These are phyloP conservation scores for Zanthoxylum bungeanum DNA, from an alignment of 345 rosid species.

Conservation along the genomic window DNA sequence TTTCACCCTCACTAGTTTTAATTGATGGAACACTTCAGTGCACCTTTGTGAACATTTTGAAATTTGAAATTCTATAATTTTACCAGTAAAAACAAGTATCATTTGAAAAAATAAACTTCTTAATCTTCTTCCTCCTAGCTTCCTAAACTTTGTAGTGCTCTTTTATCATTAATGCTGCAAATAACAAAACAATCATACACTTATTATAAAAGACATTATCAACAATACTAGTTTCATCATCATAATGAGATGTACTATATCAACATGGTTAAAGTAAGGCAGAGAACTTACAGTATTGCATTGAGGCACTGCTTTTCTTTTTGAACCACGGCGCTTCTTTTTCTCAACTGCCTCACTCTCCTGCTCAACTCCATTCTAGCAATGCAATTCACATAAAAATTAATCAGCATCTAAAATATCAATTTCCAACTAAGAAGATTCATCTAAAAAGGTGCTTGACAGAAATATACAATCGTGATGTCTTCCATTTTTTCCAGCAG, in stretches of 20 bases:
- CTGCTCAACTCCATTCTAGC: conserved; percentile 56
- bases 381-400: conserved; percentile 16
- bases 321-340: conserved; percentile 62
- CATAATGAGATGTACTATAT: neutral
- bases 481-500: conserved; percentile 90
- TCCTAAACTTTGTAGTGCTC: neutral
- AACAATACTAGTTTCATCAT: neutral
- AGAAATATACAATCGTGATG: conserved; percentile 53
- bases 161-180: neutral
- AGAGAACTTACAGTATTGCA: conserved; percentile 52
- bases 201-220: neutral
- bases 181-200: neutral
- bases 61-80: neutral
- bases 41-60: neutral
- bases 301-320: conserved; percentile 67
- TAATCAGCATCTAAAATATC: conserved; percentile 14
- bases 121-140: neutral
- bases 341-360: conserved; percentile 34
- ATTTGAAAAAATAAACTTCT: neutral
- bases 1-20: too few species aligned
- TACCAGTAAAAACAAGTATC: too few species aligned
- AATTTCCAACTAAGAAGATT: conserved; percentile 10
- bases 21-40: neutral
- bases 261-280: conserved; percentile 4
- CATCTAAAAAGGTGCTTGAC: conserved; percentile 4